Conservation (phyloP, 495 filamentous ascomycete genomes). For the Penicillium coffeae region DNA sequence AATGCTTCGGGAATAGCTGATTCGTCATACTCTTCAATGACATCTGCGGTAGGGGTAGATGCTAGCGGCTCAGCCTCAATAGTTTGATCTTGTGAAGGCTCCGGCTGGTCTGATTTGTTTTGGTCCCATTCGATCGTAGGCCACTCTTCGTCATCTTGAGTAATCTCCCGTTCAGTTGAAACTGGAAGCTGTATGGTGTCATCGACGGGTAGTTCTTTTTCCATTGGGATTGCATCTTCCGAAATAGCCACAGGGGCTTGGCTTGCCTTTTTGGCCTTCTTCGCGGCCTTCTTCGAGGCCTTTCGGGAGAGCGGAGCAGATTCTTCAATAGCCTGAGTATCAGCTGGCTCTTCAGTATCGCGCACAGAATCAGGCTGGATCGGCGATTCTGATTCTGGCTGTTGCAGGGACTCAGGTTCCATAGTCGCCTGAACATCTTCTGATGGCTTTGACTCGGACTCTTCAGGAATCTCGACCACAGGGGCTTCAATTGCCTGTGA, state of each 20-base stretch:
- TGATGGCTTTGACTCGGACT: not conserved
- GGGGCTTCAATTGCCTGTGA: not conserved
- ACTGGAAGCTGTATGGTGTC: slow-evolving; percentile 15
- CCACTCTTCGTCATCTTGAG: slow-evolving; percentile 29
- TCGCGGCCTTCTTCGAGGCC: slow-evolving; percentile 22
- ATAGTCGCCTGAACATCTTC: slow-evolving; percentile 1
- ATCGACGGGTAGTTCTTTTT: slow-evolving; percentile 3
- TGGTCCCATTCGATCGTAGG: slow-evolving; percentile 40
- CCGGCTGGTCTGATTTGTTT: slow-evolving; percentile 21
- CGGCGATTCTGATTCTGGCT: slow-evolving; percentile 3
- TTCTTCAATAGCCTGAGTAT: slow-evolving; percentile 1
- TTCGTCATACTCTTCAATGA: slow-evolving; percentile 34
- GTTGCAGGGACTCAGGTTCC: not conserved
- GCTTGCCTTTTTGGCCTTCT: slow-evolving; percentile 20
- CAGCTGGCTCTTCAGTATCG: not conserved
- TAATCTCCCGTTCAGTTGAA: slow-evolving; percentile 2
- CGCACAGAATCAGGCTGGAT: not conserved
- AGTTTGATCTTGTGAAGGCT: slow-evolving; percentile 22
- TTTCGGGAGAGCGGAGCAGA: slow-evolving; percentile 22
- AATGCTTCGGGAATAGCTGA: slow-evolving; percentile 28
- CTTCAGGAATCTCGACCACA: not conserved
- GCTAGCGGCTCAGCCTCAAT: slow-evolving; percentile 23
- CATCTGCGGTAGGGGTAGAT: slow-evolving; percentile 25
- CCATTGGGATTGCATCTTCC: slow-evolving; percentile 1
- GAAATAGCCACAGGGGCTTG: slow-evolving; percentile 5